Conservation (phyloP, 345 rosid species). For the Lenwebbia sp. region DNA sequence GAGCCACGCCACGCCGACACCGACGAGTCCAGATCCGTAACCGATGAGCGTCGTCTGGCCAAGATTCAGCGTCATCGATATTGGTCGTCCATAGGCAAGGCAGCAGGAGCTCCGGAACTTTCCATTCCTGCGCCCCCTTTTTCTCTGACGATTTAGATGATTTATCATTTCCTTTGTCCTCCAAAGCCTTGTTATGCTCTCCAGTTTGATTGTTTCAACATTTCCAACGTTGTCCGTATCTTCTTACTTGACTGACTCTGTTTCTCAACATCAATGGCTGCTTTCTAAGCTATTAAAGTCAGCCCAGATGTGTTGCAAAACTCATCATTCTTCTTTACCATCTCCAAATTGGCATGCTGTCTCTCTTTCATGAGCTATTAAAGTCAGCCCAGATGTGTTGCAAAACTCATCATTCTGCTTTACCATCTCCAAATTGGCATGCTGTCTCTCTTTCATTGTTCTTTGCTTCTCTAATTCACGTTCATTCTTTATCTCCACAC, state of each 20-base stretch:
- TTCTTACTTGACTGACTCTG: conserved; percentile 9
- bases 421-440: conserved; percentile 16
- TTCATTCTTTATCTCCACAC: conserved; percentile 23
- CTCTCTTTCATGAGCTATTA: conserved; percentile 8
- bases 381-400: not conserved
- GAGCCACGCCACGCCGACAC: too few species aligned
- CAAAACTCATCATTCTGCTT: not conserved
- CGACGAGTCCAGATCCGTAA: too few species aligned
- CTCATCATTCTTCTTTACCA: not conserved
- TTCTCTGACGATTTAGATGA: conserved; percentile 6
- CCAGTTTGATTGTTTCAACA: conserved; percentile 5
- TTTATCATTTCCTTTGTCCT: conserved; percentile 26
- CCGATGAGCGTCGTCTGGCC: too few species aligned
- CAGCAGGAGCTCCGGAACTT: conserved; percentile 12
- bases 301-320: not conserved
- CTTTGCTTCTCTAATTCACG: conserved; percentile 47
- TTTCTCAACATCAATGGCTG: conserved; percentile 5
- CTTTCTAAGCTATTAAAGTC: not conserved
- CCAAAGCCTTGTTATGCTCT: conserved; percentile 10
- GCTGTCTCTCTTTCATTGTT: conserved; percentile 38
- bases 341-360: conserved; percentile 29
- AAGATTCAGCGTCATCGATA: too few species aligned
- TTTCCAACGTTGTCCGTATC: conserved; percentile 10
- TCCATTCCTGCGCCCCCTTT: conserved; percentile 16
- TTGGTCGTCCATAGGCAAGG: too few species aligned